A percentile compares a stretch with the other conserved stretches of the same genome.
Evolutionary conservation across 345 rosid species (phyloP).

Genomic region (Xanthoceras sorbifolium): DNA sequence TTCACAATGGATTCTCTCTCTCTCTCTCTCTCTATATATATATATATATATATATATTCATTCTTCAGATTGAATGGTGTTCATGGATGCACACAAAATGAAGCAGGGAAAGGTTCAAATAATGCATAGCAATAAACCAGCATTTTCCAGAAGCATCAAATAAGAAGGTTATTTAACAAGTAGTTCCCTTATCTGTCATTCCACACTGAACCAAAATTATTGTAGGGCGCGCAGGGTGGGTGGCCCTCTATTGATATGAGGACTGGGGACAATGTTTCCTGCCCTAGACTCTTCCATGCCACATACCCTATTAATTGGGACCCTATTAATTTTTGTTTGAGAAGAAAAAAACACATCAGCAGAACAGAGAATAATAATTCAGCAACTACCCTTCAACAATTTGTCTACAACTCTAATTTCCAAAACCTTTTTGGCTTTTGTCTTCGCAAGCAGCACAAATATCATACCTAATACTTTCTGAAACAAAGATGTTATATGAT

Average conservation of each 20-base stretch:
- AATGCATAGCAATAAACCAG: background rate
- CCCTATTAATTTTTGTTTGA: background rate
- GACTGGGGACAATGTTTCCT: background rate
- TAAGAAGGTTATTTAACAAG: background rate
- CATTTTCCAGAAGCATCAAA: background rate
- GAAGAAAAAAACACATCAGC: background rate
- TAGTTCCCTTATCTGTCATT: background rate
- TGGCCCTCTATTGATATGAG: background rate
- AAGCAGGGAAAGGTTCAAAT: background rate
- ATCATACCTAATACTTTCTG: background rate
- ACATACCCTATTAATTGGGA: background rate
- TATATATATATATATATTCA: too few species aligned
- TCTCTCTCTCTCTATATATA: too few species aligned
- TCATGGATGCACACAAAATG: background rate
- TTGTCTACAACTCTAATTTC: conserved; percentile 3
- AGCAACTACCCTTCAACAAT: background rate
- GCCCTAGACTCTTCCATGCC: background rate
- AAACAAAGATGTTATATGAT: background rate
- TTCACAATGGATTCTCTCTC: too few species aligned
- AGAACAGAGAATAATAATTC: background rate
- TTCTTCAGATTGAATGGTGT: background rate
- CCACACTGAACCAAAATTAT: background rate
- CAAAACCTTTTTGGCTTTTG: background rate
- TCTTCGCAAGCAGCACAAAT: background rate
- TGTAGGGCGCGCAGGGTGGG: background rate